A percentile compares a stretch with the other conserved stretches of the same genome.
Conservation (phyloP, 2,329 filamentous ascomycete genomes). For the Phialophora chinensis region DNA sequence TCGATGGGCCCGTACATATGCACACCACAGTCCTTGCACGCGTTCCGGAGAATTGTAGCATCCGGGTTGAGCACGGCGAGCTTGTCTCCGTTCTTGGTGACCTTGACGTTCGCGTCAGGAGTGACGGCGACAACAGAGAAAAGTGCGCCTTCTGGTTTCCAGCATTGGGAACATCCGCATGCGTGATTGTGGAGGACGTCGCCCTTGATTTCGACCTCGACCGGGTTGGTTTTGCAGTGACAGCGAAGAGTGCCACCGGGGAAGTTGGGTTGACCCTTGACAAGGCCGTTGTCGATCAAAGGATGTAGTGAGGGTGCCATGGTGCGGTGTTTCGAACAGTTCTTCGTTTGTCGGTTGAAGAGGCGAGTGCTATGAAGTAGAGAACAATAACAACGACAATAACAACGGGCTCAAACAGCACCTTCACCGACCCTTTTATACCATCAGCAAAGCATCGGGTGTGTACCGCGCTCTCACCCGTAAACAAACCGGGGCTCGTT, state of each 20-base stretch:
- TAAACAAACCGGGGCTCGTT: not conserved
- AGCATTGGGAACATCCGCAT: constrained; percentile 75
- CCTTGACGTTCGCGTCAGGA: constrained; percentile 59
- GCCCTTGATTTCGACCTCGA: constrained; percentile 63
- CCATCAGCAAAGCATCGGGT: constrained; percentile 6
- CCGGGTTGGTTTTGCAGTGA: constrained; percentile 61
- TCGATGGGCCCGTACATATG: constrained; percentile 71
- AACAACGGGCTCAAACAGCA: not conserved
- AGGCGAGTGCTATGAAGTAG: not conserved
- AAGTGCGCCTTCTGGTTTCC: constrained; percentile 68
- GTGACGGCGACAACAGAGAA: constrained; percentile 70
- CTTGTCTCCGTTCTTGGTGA: constrained; percentile 65
- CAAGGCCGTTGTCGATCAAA: constrained; percentile 66
- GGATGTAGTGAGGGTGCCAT: constrained; percentile 62
- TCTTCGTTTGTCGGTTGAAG: not conserved
- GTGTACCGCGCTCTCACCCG: constrained; percentile 6
- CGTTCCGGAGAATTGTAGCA: constrained; percentile 67
- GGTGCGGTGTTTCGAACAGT: constrained; percentile 2
- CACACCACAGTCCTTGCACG: constrained; percentile 66
- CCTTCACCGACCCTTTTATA: constrained; percentile 4
- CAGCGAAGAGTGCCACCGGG: constrained; percentile 67
- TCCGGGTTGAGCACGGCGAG: constrained; percentile 60
- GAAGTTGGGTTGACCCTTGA: constrained; percentile 61
- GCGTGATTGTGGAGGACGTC: constrained; percentile 73
- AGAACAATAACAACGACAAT: not conserved